phyloP scores from a whole-genome alignment of 805 yeast species.

The Kuraishia piskuri region DNA sequence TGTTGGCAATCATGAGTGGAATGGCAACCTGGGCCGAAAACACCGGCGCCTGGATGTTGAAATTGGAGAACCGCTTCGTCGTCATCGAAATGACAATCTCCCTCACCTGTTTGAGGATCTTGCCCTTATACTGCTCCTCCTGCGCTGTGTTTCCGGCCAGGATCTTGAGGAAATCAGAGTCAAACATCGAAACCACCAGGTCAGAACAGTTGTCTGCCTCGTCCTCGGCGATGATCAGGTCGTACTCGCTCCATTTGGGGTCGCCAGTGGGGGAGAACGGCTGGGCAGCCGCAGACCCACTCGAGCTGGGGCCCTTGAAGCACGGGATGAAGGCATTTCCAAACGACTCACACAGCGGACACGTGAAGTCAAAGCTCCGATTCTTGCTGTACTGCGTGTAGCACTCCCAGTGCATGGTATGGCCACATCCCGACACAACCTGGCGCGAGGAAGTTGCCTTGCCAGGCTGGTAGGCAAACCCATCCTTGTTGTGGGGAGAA shows the following conservation, averaged over 20 bases:
- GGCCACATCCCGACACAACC: slow-evolving; percentile 40
- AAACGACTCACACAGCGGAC: slow-evolving; percentile 43
- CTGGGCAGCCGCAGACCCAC: slow-evolving; percentile 10
- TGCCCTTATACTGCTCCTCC: slow-evolving; percentile 6
- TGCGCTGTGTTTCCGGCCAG: slow-evolving; percentile 13
- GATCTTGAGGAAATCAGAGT: slow-evolving; percentile 16
- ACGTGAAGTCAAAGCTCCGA: slow-evolving; percentile 22
- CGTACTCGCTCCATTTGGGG: slow-evolving; percentile 10
- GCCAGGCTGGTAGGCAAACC: neutral
- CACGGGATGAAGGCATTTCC: slow-evolving; percentile 38
- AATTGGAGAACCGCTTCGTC: slow-evolving; percentile 8
- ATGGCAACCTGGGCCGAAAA: slow-evolving; percentile 12
- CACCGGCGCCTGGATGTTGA: neutral
- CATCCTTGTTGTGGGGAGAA: neutral
- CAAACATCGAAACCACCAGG: slow-evolving; percentile 19
- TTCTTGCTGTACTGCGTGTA: slow-evolving; percentile 22
- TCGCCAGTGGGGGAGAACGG: neutral
- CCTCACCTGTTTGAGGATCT: slow-evolving; percentile 6
- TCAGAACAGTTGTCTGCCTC: slow-evolving; percentile 21
- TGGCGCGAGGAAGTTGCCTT: slow-evolving; percentile 13
- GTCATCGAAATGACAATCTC: slow-evolving; percentile 9
- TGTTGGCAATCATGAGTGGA: slow-evolving; percentile 30
- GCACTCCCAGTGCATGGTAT: slow-evolving; percentile 42
- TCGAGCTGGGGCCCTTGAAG: slow-evolving; percentile 20
- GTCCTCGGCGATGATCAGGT: slow-evolving; percentile 17